Conservation (phyloP, 257 asterid species). For the Dorcoceras hygrometricum region DNA sequence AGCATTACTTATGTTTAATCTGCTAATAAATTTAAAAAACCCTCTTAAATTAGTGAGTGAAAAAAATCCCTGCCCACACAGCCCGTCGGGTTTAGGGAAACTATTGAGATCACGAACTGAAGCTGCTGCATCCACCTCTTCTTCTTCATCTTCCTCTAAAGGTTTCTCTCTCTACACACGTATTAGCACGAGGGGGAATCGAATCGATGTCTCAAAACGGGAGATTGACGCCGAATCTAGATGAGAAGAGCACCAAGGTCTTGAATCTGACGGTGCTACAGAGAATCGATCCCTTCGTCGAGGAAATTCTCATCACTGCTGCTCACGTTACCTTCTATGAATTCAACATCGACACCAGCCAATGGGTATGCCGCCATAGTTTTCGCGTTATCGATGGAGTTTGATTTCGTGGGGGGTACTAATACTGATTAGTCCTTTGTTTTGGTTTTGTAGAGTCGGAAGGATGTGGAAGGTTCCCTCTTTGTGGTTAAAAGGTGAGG, state of each 20-base stretch:
- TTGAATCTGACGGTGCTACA: conserved; percentile 82
- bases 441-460: conserved; percentile 63
- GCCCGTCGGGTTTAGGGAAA: background rate
- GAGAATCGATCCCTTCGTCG: conserved; percentile 75
- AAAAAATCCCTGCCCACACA: background rate
- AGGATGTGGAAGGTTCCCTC: conserved; percentile 90
- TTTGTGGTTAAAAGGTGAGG: conserved; percentile 86
- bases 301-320: conserved; percentile 74
- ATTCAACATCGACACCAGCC: conserved; percentile 56
- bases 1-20: no score
- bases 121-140: background rate
- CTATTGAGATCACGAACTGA: conserved; percentile 13
- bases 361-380: conserved; percentile 57
- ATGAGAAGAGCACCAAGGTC: conserved; percentile 65
- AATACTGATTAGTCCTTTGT: conserved; percentile 14
- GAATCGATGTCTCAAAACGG: conserved; percentile 40
- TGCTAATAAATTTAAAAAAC: no score
- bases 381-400: background rate
- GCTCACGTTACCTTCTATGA: conserved; percentile 76
- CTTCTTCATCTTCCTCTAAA: background rate
- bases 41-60: no score
- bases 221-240: conserved; percentile 77
- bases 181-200: conserved; percentile 20
- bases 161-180: conserved; percentile 26
- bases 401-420: conserved; percentile 2